These are phyloP conservation scores for Xylariales sp. DNA, from an alignment of 2,329 filamentous ascomycete species.

Conservation along the genomic window DNA sequence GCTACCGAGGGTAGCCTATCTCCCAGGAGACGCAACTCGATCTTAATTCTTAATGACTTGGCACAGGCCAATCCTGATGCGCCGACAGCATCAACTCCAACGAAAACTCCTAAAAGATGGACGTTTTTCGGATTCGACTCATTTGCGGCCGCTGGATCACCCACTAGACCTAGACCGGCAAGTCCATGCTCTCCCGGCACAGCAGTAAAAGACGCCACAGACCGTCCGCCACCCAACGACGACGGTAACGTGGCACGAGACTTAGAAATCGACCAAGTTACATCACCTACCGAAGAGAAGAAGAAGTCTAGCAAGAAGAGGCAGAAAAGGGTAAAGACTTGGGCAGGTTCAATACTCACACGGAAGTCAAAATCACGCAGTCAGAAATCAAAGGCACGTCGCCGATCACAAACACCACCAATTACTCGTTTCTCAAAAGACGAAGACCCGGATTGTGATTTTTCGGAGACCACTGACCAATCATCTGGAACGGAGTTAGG, in stretches of 20 bases:
- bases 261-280: conserved; percentile 37
- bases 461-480: conserved; percentile 43
- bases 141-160: conserved; percentile 58
- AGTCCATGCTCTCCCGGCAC: conserved; percentile 61
- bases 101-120: conserved; percentile 67
- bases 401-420: conserved; percentile 62
- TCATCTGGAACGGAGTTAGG: conserved; percentile 55
- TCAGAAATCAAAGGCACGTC: conserved; percentile 56
- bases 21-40: conserved; percentile 68
- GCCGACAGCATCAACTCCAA: conserved; percentile 58
- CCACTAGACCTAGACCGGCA: conserved; percentile 59
- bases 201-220: conserved; percentile 45
- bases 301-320: conserved; percentile 59
- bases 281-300: conserved; percentile 37
- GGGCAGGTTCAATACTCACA: conserved; percentile 75
- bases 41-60: conserved; percentile 63
- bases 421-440: conserved; percentile 49
- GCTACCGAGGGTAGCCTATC: conserved; percentile 51
- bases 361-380: conserved; percentile 67
- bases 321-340: conserved; percentile 80
- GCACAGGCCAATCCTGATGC: conserved; percentile 52
- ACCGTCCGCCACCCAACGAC: conserved; percentile 52
- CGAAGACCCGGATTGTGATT: conserved; percentile 47
- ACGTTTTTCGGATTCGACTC: conserved; percentile 72
- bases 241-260: conserved; percentile 49